These are phyloP conservation scores for Stenogyne calaminthoides DNA, from an alignment of 305 asterid species.

Conservation along the genomic window DNA sequence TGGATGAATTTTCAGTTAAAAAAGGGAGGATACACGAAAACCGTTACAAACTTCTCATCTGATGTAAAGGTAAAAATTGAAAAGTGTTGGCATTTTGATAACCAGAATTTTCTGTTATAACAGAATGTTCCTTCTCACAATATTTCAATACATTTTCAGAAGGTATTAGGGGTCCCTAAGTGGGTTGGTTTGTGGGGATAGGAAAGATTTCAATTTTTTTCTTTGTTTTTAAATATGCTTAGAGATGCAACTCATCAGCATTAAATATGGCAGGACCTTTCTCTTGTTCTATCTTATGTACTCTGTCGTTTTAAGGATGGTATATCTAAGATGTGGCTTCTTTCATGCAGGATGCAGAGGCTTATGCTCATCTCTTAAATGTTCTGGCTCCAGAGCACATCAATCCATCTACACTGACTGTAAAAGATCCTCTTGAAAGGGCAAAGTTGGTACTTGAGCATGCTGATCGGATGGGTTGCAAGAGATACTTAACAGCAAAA, in stretches of 20 bases:
- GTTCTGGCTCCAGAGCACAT: conserved; percentile 91
- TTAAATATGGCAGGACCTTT: neutral
- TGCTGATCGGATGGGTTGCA: conserved; percentile 97
- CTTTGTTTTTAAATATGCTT: neutral
- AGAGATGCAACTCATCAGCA: neutral
- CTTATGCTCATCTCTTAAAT: conserved; percentile 87
- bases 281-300: conserved; percentile 4
- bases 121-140: conserved; percentile 12
- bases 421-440: conserved; percentile 65
- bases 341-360: conserved; percentile 84
- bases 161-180: neutral
- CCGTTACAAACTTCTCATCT: conserved; percentile 85
- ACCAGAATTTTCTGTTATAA: neutral
- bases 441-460: conserved; percentile 93
- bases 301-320: conserved; percentile 12
- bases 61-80: conserved; percentile 80
- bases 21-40: conserved; percentile 74
- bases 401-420: conserved; percentile 66
- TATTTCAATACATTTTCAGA: neutral
- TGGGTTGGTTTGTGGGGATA: neutral
- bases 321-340: conserved; percentile 17
- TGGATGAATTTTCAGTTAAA: conserved; percentile 98
- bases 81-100: conserved; percentile 3
- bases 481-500: conserved; percentile 89
- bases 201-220: too few relatives aligned